Base-by-base conservation (phyloP, 805 yeast species). In the Ogataea polymorpha region DNA sequence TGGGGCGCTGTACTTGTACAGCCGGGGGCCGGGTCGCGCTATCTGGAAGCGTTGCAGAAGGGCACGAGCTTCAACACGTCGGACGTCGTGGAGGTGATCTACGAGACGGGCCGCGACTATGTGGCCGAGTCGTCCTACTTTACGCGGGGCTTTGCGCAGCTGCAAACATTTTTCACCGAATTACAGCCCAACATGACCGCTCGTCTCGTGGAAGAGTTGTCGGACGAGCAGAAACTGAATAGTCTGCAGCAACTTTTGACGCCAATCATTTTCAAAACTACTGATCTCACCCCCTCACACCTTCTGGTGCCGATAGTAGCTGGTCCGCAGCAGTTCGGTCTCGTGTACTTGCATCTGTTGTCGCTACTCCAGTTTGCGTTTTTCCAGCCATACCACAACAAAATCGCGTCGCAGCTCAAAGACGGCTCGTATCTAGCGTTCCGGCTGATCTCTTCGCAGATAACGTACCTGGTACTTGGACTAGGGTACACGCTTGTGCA, bases 301-400 rank as follows among this genome's bases (percentile, higher is more conserved):
- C 69, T 67, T 38, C 56, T 62, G 2, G 63, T 73, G 46, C 66
- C 75, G 2, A 75, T 76, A 3, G 58, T 78, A 3, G 50, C 71
- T 14, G 88, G 86, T 0, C 86, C 88, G 2, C 66, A 77, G 12
- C 88, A 82, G 56, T 82, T 80, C 44, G 91, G 90, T 24, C 66
- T 80, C 51, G 78, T 82, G 54, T 83, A 78, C 59, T 65, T 81
- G 57, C 72, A 82, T 54, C 74, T 83, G 55, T 59, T 82, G 38
- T 76, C 89, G 5, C 79, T 85, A 55, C 79, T 85, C 71, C 80
- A 79, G 47, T 72, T 82, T 56, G 74, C 61, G 13, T 72, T 81
- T 58, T 80, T 80, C 56, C 66, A 63, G 12, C 76, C 74, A 2
- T 59, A 77, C 21, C 85, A 83, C 56, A 59, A 57, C 37, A 55